Conservation (phyloP, 2,329 filamentous ascomycete species). For the Paecilomyces fulvus region DNA sequence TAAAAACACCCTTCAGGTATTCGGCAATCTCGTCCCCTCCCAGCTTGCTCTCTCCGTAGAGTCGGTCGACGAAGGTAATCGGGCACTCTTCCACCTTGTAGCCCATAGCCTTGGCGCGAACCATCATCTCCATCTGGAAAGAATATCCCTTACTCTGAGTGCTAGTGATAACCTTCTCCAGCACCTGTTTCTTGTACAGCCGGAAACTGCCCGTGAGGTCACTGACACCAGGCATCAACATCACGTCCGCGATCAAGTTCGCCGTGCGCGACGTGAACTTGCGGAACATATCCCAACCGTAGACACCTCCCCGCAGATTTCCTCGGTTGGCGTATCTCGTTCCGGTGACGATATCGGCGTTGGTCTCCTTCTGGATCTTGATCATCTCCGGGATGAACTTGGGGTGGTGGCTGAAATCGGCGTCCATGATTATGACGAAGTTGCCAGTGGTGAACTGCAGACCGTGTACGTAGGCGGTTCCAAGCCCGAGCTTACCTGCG, state of each 20-base stretch:
- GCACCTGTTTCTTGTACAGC: slow-evolving; percentile 81
- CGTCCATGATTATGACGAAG: slow-evolving; percentile 99
- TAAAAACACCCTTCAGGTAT: slow-evolving; percentile 80
- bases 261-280: slow-evolving; percentile 65
- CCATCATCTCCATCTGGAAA: slow-evolving; percentile 99
- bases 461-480: slow-evolving; percentile 92
- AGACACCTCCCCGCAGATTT: slow-evolving; percentile 62
- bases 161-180: slow-evolving; percentile 81
- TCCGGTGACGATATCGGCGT: slow-evolving; percentile 95
- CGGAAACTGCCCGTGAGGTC: slow-evolving; percentile 93
- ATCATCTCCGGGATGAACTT: slow-evolving; percentile 98
- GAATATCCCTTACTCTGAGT: slow-evolving; percentile 96
- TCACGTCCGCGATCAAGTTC: slow-evolving; percentile 91
- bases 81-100: slow-evolving; percentile 91
- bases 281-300: slow-evolving; percentile 91
- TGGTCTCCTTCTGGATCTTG: slow-evolving; percentile 61
- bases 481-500: slow-evolving; percentile 90
- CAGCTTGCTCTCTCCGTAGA: slow-evolving; percentile 93
- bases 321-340: slow-evolving; percentile 81
- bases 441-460: slow-evolving; percentile 84
- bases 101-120: slow-evolving; percentile 91
- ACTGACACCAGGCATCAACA: slow-evolving; percentile 85
- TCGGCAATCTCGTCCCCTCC: slow-evolving; percentile 93
- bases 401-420: slow-evolving; percentile 97
- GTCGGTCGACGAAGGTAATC: slow-evolving; percentile 88